Percentiles rank a stretch among this genome's conserved stretches.
Evolutionary conservation across 2,329 filamentous ascomycete genomes (phyloP).

Genomic region (Cordyceps pruinosa): DNA sequence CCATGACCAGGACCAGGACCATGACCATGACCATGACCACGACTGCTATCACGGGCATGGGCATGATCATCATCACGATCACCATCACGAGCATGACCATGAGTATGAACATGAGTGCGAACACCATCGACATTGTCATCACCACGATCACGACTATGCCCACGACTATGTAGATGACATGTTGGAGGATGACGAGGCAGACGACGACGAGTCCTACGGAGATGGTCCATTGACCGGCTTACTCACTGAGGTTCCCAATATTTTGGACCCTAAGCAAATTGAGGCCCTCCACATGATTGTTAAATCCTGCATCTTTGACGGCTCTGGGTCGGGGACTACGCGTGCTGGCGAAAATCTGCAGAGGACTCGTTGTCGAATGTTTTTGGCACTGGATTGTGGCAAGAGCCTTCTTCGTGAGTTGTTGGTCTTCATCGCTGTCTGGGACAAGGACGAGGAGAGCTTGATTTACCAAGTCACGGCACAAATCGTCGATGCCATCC

Average conservation of each 20-base stretch:
- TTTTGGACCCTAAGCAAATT: conserved; percentile 89
- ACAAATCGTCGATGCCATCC: conserved; percentile 88
- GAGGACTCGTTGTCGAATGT: conserved; percentile 80
- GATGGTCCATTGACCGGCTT: conserved; percentile 76
- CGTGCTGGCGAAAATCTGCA: conserved; percentile 74
- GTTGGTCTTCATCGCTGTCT: conserved; percentile 92
- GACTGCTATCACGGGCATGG: conserved; percentile 16
- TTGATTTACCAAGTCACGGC: conserved; percentile 95
- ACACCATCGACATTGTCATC: too few relatives aligned
- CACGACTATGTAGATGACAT: conserved; percentile 47
- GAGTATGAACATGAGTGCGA: conserved; percentile 17
- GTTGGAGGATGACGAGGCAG: conserved; percentile 60
- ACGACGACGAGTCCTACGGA: conserved; percentile 72
- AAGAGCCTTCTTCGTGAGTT: conserved; percentile 84
- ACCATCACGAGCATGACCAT: conserved; percentile 27
- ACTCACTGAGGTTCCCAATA: conserved; percentile 88
- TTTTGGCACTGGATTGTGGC: conserved; percentile 83
- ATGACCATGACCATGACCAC: conserved; percentile 17
- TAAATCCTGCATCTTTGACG: conserved; percentile 87
- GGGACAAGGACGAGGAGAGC: conserved; percentile 89
- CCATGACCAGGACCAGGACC: conserved; percentile 12
- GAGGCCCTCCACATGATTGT: conserved; percentile 96
- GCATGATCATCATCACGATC: conserved; percentile 21
- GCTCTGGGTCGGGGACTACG: conserved; percentile 62
- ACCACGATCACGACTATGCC: conserved; percentile 30